Evolutionary conservation across 2,329 filamentous ascomycete genomes (phyloP).

Genomic region (Colletotrichum sp.): DNA sequence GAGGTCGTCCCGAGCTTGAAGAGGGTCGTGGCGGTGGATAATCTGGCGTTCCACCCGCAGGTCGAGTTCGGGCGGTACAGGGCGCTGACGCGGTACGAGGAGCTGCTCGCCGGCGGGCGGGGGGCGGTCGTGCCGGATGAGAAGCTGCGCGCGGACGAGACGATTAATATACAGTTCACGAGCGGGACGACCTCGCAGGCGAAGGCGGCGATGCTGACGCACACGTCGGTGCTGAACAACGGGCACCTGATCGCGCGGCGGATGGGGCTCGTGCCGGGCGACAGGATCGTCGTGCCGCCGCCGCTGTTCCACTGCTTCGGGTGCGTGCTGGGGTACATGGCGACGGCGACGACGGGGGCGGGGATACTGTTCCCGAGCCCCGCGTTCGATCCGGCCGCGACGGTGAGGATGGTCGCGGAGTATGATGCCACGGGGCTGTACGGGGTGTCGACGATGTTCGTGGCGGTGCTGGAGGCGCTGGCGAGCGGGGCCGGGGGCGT

Average conservation of each 20-base stretch:
- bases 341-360: slow-evolving; percentile 80
- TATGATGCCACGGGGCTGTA: slow-evolving; percentile 72
- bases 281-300: slow-evolving; percentile 84
- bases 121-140: slow-evolving; percentile 48
- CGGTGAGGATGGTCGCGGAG: slow-evolving; percentile 62
- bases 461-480: slow-evolving; percentile 82
- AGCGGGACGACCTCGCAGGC: slow-evolving; percentile 91
- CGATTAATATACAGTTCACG: slow-evolving; percentile 96
- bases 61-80: slow-evolving; percentile 45
- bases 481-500: slow-evolving; percentile 39
- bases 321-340: slow-evolving; percentile 92
- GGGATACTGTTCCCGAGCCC: slow-evolving; percentile 86
- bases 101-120: slow-evolving; percentile 40
- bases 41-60: slow-evolving; percentile 58
- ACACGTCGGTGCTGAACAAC: slow-evolving; percentile 91
- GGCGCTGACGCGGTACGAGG: slow-evolving; percentile 50
- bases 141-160: slow-evolving; percentile 65
- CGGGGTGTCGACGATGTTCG: slow-evolving; percentile 94
- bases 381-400: slow-evolving; percentile 81
- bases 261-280: slow-evolving; percentile 78
- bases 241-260: slow-evolving; percentile 82
- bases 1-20: slow-evolving; percentile 70
- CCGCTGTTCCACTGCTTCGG: slow-evolving; percentile 94
- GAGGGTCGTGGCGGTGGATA: slow-evolving; percentile 79
- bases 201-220: slow-evolving; percentile 89